Conservation (phyloP, 805 yeast species). For the Candida parachauliodes region DNA sequence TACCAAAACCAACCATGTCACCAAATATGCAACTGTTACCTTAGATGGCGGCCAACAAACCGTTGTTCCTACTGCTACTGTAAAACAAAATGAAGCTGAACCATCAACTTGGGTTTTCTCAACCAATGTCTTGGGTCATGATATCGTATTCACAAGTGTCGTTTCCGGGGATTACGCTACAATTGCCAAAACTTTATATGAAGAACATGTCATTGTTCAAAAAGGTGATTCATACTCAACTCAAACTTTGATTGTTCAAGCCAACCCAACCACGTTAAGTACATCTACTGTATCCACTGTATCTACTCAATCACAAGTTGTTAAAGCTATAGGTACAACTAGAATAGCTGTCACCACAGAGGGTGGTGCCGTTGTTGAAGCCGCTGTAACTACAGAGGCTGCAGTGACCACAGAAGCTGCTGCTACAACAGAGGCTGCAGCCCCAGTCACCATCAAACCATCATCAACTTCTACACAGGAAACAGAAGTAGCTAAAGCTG, state of each 20-base stretch:
- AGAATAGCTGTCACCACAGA: constrained; percentile 10
- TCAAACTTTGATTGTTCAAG: constrained; percentile 5
- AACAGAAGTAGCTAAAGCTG: not conserved
- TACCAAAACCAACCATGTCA: constrained; percentile 21
- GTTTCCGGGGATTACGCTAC: constrained; percentile 14
- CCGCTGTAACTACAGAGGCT: constrained; percentile 17
- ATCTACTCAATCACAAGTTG: not conserved
- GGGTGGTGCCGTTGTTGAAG: constrained; percentile 17
- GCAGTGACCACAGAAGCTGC: constrained; percentile 7
- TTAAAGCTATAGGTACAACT: constrained; percentile 6
- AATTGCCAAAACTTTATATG: constrained; percentile 12
- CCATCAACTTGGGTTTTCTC: constrained; percentile 9
- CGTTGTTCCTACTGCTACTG: constrained; percentile 10
- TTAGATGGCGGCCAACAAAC: constrained; percentile 15
- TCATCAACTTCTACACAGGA: not conserved
- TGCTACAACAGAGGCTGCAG: constrained; percentile 13
- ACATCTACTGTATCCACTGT: constrained; percentile 13
- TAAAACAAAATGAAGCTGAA: not conserved
- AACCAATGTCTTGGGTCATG: constrained; percentile 7
- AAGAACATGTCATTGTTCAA: constrained; percentile 12
- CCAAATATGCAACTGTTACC: constrained; percentile 16
- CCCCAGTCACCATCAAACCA: not conserved
- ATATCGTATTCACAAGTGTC: constrained; percentile 8
- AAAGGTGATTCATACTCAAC: constrained; percentile 4
- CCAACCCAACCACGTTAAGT: constrained; percentile 10